Evolutionary conservation across 129 eudicot genomes (phyloP).

Genomic region (Apium graveolens): DNA sequence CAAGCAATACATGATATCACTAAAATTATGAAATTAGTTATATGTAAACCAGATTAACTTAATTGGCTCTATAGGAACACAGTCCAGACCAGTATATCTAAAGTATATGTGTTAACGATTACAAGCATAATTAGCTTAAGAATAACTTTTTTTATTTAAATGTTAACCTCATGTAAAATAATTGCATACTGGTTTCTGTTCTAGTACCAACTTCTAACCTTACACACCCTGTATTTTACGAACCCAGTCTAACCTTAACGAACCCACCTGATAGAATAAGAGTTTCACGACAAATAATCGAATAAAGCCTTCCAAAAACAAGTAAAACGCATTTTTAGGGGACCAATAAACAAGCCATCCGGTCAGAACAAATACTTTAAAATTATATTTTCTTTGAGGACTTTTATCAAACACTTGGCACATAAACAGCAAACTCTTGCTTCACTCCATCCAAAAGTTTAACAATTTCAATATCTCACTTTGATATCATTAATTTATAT

Average conservation of each 20-base stretch:
- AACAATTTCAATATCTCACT: too few species aligned
- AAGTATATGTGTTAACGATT: not conserved
- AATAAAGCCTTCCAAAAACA: not conserved
- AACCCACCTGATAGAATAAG: not conserved
- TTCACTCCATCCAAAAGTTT: not conserved
- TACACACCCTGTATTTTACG: not conserved
- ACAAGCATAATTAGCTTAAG: not conserved
- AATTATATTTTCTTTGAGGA: not conserved
- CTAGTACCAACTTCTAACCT: not conserved
- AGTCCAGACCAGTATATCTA: not conserved
- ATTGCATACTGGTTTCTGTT: not conserved
- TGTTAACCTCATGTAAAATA: not conserved
- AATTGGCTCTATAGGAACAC: too few species aligned
- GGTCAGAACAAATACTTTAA: not conserved
- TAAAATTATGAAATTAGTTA: not conserved
- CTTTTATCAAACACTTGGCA: not conserved
- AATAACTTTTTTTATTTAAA: not conserved
- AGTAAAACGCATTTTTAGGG: not conserved
- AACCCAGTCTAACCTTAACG: not conserved
- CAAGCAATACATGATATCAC: not conserved
- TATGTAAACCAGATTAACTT: not conserved
- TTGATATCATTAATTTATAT: too few species aligned
- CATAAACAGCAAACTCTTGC: not conserved
- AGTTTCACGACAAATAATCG: not conserved
- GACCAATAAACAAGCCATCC: not conserved